Evolutionary conservation across 192 early-diverging fungal genomes (phyloP), one percentile per base, ranked within the genome.

Genomic region (Jimgerdemannia lactiflua): DNA sequence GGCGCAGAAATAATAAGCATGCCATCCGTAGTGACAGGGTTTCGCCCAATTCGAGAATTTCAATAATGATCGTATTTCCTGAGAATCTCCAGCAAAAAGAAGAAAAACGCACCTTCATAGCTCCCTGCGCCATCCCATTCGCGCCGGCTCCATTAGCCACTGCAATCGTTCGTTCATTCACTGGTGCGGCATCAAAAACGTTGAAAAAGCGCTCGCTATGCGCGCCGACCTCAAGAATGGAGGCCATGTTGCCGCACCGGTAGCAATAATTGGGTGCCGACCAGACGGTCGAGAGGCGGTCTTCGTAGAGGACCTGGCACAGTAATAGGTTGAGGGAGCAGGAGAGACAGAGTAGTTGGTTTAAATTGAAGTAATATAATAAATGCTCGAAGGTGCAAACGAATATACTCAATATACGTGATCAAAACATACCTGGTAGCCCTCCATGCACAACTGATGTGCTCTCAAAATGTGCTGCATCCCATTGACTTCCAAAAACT

Each of bases 391-490:
- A 76, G 18, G 39, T 80, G 14, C 8, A 80, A 40, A 4, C 64
- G 19, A 20, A 63, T 42, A 68, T 65, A 70, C 39, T 42, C 29
- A 29, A 29, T 39, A 64, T 44, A 39, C 67, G 68, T 39, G 6
- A 77, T 17, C 40, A 3, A 78, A 40, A 42, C 41, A 64, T 64
- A 92, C 89, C 74, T 91, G 91, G 77, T 92, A 95, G 3, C 95
- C 95, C 69, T 94, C 94, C 90, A 92, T 93, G 73, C 95, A 96
- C 63, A 96, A 78, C 70, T 96, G 94, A 82, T 96, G 95, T 3
- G 95, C 94, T 10, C 95, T 82, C 71, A 94, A 81, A 63, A 96
- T 95, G 79, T 94, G 92, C 7, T 89, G 88, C 83, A 96, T 89
- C 3, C 84, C 79, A 78, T 97, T 97, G 41, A 89, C 82, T 20